Base-by-base conservation (phyloP, 345 rosid species). In the Cochlearia excelsa region DNA sequence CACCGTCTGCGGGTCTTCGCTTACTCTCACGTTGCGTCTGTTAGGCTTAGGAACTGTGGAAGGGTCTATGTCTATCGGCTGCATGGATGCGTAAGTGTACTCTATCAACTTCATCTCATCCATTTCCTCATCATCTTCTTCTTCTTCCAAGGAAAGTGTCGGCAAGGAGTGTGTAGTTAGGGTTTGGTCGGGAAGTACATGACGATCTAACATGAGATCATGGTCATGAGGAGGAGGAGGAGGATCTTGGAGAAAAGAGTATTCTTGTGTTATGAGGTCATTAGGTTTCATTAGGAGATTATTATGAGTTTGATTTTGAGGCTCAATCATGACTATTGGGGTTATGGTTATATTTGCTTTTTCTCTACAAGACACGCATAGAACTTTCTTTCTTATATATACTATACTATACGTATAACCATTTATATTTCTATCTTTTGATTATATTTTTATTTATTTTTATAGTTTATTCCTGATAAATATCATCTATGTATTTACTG, bases 1-100 rank as follows among this genome's bases (percentile, higher is more conserved):
- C 60, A 87, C 88, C 69, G 96, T 94, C 67, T 94, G 97, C 1
- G 97, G 97, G 39, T 94, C 97, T 4, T 94, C 85, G 39, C 97
- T 90, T 73, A 90, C 82, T 49, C 95, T 72, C 6, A 90, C 84
- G 75, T 90, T 94, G 51, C 95, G 77, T 52, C 99, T 77, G 63
- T 84, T 87, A 0, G 99, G 99, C 69, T 79, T 94, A 5, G 76
- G 80, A 41, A 90, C 75, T 1, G 85, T 84, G 34, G 81, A 66
- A 0, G 96, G 99, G 63, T 94, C 99, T 50, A 94, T 83, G 72
- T 90, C 93, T 2, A 90, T 81, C 0, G 99, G 95, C 65, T 90
- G 99, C 96, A 90, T 84, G 58, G 83, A 85, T 0, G 99, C 97
- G 3, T 90, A 79, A 67, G 71, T 86, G 80, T 81, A 94, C 87